Evolutionary conservation across 2,329 filamentous ascomycete genomes (phyloP).

Genomic region (Daldinia sp.): DNA sequence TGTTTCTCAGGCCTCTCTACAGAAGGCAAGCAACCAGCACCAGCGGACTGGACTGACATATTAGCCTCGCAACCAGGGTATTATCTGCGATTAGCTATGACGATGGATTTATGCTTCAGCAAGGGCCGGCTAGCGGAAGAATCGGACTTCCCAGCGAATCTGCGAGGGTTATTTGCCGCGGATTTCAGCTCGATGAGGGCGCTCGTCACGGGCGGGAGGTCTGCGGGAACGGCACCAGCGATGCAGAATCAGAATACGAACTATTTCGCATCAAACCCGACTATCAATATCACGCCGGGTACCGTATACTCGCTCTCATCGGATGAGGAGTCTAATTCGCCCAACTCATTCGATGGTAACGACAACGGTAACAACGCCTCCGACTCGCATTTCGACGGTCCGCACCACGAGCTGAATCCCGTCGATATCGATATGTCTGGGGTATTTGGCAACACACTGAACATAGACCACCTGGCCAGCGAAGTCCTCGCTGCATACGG

Average conservation of each 20-base stretch:
- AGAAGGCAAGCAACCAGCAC: constrained; percentile 43
- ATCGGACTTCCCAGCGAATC: constrained; percentile 56
- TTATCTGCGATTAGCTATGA: constrained; percentile 59
- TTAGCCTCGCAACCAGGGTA: constrained; percentile 56
- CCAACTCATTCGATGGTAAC: constrained; percentile 38
- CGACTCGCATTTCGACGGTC: neutral
- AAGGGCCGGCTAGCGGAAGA: constrained; percentile 57
- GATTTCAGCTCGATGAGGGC: constrained; percentile 54
- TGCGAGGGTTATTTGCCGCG: constrained; percentile 55
- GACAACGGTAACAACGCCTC: constrained; percentile 9
- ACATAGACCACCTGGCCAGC: constrained; percentile 51
- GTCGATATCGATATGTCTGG: constrained; percentile 44
- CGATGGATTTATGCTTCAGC: constrained; percentile 59
- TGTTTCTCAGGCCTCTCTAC: constrained; percentile 31
- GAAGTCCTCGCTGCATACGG: constrained; percentile 53
- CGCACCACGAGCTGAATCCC: constrained; percentile 5
- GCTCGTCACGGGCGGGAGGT: constrained; percentile 46
- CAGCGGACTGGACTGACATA: constrained; percentile 59
- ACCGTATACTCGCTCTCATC: constrained; percentile 50
- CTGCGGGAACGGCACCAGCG: constrained; percentile 9
- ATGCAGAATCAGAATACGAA: constrained; percentile 12
- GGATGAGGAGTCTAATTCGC: constrained; percentile 48
- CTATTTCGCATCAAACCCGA: constrained; percentile 28
- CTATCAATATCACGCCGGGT: constrained; percentile 40
- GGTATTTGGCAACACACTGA: constrained; percentile 41